Evolutionary conservation across 2,329 filamentous ascomycete species (phyloP), one percentile per base, ranked within the genome.

Genomic region (Verticillium klebahnii): DNA sequence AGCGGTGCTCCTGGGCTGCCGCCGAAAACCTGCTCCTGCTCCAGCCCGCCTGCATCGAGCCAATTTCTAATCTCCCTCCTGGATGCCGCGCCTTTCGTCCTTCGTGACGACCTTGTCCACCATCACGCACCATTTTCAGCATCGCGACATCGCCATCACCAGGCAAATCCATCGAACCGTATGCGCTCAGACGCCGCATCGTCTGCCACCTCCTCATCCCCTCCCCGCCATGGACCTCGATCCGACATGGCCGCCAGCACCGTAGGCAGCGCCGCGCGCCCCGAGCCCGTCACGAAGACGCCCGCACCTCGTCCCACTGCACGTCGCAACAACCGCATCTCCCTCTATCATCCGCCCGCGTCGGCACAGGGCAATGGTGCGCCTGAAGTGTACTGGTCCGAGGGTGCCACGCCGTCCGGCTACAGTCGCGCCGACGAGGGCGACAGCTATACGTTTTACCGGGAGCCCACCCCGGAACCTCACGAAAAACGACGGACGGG

Each of bases 401-500:
- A 59, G 17, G 58, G 58, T 25, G 58, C 40, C 29, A 59, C 58
- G 14, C 58, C 58, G 8, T 59, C 58, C 8, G 59, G 54, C 54
- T 62, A 64, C 56, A 62, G 62, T 9, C 56, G 62, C 57, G 63
- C 61, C 11, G 63, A 62, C 8, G 50, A 60, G 2, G 61, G 72
- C 29, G 45, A 52, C 8, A 54, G 39, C 29, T 75, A 71, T 62
- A 79, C 77, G 0, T 79, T 79, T 40, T 77, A 75, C 66, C 74
- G 75, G 19, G 77, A 78, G 60, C 67, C 66, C 14, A 76, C 77
- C n/a, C 76, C 76, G 14, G 69, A 75, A 14, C 74, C 72, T 2
- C 57, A 62, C 17, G 39, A 56, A 29, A 59, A 63, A 29, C 45
- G 50, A 60, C 60, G 45, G 57, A 64, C 56, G 34, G 54, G 59